These are phyloP conservation scores for Lagenidium giganteum DNA, from an alignment of 352 stramenopile species.

Conservation along the genomic window DNA sequence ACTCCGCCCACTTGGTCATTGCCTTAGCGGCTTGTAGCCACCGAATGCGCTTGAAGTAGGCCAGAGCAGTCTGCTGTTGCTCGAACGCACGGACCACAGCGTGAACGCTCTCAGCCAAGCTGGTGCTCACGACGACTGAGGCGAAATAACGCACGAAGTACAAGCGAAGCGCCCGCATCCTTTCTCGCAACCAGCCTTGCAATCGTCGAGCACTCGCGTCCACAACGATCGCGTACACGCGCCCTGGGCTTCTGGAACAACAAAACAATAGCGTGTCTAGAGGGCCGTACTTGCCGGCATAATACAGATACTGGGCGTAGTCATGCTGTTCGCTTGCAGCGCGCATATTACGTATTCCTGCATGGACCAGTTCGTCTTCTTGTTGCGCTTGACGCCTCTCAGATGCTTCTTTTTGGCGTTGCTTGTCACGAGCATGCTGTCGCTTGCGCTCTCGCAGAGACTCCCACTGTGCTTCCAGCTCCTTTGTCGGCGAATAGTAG, in stretches of 20 bases:
- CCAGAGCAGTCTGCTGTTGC: slow-evolving; percentile 4
- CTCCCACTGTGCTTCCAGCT: slow-evolving; percentile 5
- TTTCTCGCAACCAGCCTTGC: slow-evolving; percentile 16
- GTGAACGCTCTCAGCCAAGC: neutral
- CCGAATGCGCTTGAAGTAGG: slow-evolving; percentile 7
- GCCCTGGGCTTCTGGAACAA: slow-evolving; percentile 19
- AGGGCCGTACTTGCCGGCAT: slow-evolving; percentile 17
- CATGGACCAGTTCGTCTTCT: neutral
- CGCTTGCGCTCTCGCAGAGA: neutral
- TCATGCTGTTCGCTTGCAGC: slow-evolving; percentile 8
- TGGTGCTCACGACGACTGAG: neutral
- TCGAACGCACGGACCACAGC: slow-evolving; percentile 2
- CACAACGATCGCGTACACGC: slow-evolving; percentile 18
- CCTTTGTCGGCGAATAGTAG: slow-evolving; percentile 14
- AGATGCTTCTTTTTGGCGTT: neutral
- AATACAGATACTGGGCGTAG: slow-evolving; percentile 21
- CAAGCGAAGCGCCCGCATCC: slow-evolving; percentile 9
- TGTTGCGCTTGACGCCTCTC: neutral
- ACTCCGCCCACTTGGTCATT: slow-evolving; percentile 15
- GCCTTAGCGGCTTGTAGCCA: slow-evolving; percentile 6
- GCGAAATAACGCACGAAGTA: slow-evolving; percentile 9
- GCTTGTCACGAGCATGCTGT: neutral
- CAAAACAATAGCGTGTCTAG: slow-evolving; percentile 21
- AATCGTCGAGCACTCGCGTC: slow-evolving; percentile 13
- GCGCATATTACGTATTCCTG: slow-evolving; percentile 2